Evolutionary conservation across 2,329 filamentous ascomycete genomes (phyloP), one percentile per base, ranked within the genome.

Genomic region (Neospermospora avenae): DNA sequence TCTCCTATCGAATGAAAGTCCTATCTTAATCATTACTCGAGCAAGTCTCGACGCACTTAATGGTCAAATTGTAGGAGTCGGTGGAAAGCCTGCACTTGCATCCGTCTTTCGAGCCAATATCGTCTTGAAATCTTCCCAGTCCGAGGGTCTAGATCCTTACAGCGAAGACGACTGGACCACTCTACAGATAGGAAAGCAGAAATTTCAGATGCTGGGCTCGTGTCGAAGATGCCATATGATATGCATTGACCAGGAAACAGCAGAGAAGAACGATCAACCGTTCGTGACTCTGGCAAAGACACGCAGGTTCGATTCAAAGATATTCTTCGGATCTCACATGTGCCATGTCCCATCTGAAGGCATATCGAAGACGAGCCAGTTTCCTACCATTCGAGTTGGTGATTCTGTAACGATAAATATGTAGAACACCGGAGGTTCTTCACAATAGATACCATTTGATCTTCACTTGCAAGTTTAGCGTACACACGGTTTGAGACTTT

Each of bases 211-310:
- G 69, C 76, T 98, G 4, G 93, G 93, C 0, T 84, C 89, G 3
- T 99, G 95, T 70, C 84, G 91, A 62, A 80, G 95, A 61, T 99
- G 95, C 68, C 92, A 96, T 73, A 98, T 99, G 93, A 88, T 99
- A 10, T 97, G 93, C 72, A 85, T 98, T 48, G 87, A 99, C 70
- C 95, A 97, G 73, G 79, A 85, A 49, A 96, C 88, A 13, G 92
- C 86, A 0, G 81, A 85, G 64, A 89, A 86, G 72, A 85, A 86
- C 64, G 85, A 91, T 64, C 95, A 98, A 73, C 95, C 95, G 0
- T 96, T 95, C 71, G 84, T 89, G 3, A 97, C 92, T 0, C 77
- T 99, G 60, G 88, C 90, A 1, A 96, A 96, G 78, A 96, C 91
- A 11, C 84, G 95, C 67, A 84, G 90, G 59, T 86, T 91, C 64